Conservation (phyloP, 495 filamentous ascomycete species). For the Peziza echinospora region DNA sequence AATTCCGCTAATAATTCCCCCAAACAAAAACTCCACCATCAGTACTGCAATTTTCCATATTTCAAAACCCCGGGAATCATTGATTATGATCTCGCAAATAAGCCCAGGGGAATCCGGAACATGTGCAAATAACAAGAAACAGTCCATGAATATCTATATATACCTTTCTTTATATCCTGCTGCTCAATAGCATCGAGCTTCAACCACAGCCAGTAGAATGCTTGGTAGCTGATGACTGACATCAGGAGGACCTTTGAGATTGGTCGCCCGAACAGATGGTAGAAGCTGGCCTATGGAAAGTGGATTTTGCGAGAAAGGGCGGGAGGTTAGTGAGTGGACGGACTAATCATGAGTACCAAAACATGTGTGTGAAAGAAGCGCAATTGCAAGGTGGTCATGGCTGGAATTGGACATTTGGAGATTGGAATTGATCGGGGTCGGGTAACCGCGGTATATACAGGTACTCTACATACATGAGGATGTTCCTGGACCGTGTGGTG, state of each 20-base stretch:
- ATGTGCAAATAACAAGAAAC: no score
- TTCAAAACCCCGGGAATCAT: no score
- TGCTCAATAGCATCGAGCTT: slow-evolving; percentile 62
- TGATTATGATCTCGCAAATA: no score
- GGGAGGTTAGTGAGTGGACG: no score
- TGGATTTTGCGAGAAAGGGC: neutral
- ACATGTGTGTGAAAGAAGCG: no score
- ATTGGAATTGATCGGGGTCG: neutral
- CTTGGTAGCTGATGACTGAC: slow-evolving; percentile 72
- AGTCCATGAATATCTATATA: neutral
- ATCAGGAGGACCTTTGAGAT: slow-evolving; percentile 69
- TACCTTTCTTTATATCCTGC: slow-evolving; percentile 25
- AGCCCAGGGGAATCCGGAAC: slow-evolving; percentile 3
- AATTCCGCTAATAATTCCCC: slow-evolving; percentile 7
- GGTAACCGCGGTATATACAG: neutral
- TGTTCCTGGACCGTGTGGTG: neutral
- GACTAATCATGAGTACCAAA: no score
- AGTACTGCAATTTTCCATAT: neutral
- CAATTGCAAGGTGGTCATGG: neutral
- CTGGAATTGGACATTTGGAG: neutral
- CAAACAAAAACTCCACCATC: neutral
- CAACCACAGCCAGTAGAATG: slow-evolving; percentile 63
- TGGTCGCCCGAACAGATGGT: slow-evolving; percentile 55
- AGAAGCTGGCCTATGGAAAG: slow-evolving; percentile 40
- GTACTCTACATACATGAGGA: neutral